Conservation (phyloP, 2,329 filamentous ascomycete genomes). For the Didymellaceae sp. region DNA sequence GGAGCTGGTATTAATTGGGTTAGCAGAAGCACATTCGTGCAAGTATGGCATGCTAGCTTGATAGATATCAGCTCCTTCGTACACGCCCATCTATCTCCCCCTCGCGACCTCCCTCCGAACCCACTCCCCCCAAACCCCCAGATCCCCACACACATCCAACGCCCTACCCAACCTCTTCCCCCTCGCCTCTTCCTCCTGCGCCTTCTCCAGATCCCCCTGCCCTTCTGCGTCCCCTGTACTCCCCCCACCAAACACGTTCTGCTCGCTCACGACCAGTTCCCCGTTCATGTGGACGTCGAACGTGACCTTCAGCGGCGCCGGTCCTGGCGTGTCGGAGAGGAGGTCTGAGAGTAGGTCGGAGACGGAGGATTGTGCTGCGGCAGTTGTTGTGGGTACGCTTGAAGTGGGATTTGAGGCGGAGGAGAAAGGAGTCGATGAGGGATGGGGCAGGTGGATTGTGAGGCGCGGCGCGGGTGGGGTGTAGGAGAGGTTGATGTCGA, state of each 20-base stretch:
- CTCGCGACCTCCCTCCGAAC: slow-evolving; percentile 36
- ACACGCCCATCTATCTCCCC: neutral
- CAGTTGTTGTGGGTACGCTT: slow-evolving; percentile 1
- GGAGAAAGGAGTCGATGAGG: slow-evolving; percentile 18
- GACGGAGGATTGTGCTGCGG: slow-evolving; percentile 15
- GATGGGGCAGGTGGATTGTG: slow-evolving; percentile 39
- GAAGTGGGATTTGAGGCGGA: neutral
- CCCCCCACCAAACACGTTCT: slow-evolving; percentile 56
- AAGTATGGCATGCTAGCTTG: no score
- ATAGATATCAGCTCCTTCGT: no score
- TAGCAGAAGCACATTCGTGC: no score
- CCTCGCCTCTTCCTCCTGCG: slow-evolving; percentile 27
- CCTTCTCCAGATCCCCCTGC: slow-evolving; percentile 38
- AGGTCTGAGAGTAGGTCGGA: slow-evolving; percentile 27
- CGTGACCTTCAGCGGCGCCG: slow-evolving; percentile 58
- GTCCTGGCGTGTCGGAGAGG: slow-evolving; percentile 38
- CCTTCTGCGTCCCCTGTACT: slow-evolving; percentile 29
- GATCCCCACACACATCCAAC: slow-evolving; percentile 56
- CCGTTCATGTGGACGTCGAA: slow-evolving; percentile 67
- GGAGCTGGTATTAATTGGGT: no score
- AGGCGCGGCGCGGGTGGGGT: slow-evolving; percentile 42
- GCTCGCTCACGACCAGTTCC: slow-evolving; percentile 63
- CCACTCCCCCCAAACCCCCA: slow-evolving; percentile 62
- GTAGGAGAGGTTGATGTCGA: slow-evolving; percentile 43
- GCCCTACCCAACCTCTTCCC: slow-evolving; percentile 51